Evolutionary conservation across 768 basidiomycete species (phyloP), one percentile per base, ranked within the genome.

Genomic region (Tulasnella sp.): DNA sequence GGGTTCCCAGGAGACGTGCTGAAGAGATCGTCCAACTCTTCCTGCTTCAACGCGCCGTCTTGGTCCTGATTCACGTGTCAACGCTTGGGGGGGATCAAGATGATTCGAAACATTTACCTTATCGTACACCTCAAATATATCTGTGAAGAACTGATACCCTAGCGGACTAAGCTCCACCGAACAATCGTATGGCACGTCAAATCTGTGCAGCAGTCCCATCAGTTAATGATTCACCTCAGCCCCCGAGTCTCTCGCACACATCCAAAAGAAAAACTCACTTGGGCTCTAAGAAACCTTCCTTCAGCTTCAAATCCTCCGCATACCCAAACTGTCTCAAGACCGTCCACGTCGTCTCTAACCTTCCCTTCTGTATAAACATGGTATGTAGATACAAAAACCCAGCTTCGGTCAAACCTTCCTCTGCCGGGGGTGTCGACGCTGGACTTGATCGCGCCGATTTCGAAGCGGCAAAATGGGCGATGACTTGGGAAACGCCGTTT

Each of bases 261-360:
- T n/a, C n/a, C n/a, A n/a, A n/a, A n/a, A n/a, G n/a, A n/a, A n/a
- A n/a, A 45, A 72, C 87, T 66, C 65, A 93, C 94, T 86, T 92
- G 21, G 94, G 94, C 59, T 78, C 76, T 60, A 99, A 73, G 72
- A 93, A 96, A 5, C 80, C 77, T 68, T 97, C 94, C 24, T 85
- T 85, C 62, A 99, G 73, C 65, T 84, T 82, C 63, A 99, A 71
- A 67, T 97, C 93, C 69, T 97, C 94, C 12, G 85, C 94, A 67
- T 99, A 99, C 3, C 94, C 94, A 69, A 96, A 97, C 68, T 83
- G 90, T 62, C 93, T 76, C 64, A 99, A 76, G 4, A 94, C 92
- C 7, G 91, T 93, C 94, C 94, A 99, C 1, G 94, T 98, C 25
- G 94, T 98, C 70, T 99, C 94, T 62, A 94, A 76, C 49, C 94